Base-by-base conservation (phyloP, 2,329 filamentous ascomycete species). In the Xylariaceae sp. region DNA sequence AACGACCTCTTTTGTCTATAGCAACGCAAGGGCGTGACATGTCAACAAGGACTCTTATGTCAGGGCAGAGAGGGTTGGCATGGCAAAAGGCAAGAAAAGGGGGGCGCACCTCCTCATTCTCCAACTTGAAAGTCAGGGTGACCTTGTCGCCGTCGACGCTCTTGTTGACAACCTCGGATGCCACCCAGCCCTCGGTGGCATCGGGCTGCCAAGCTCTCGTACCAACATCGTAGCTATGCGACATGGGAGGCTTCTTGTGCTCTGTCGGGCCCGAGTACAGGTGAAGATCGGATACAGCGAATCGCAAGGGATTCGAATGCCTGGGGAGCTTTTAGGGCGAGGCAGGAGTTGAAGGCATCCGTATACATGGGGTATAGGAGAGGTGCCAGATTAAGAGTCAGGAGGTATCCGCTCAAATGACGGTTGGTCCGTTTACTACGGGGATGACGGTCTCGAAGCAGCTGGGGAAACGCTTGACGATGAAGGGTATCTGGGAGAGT, bases 201-300 rank as follows among this genome's bases (percentile, higher is more conserved):
- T 98, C 92, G 56, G 92, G 89, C 77, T 97, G 92, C 92, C 92
- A 98, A 62, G 89, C 92, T 78, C 88, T 82, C 59, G 90, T 97
- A 61, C 90, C 92, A 61, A 96, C 80, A 74, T 97, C 89, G 71
- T 94, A 97, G 63, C 79, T 87, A 68, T 94, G 85, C 71, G 88
- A 87, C 89, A 95, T 94, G 67, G 61, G 64, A 63, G 55, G 54
- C 55, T 51, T 47, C 41, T 56, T 36, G 30, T 21, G 33, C 26
- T 9, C 8, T 39, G 31, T 44, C 37, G 34, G 31, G 34, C 36
- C 24, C 27, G 40, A 42, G 26, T 36, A 44, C 33, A 41, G 41
- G 30, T 39, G 33, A 38, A 35, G 33, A 36, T 48, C 36, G 39
- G 37, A 47, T 41, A 42, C 36, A 50, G 46, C 50, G 47, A 43